A percentile compares a stretch with the other conserved stretches of the same genome.
Conservation (phyloP, 2,329 filamentous ascomycete genomes). For the Apiospora arundinis region DNA sequence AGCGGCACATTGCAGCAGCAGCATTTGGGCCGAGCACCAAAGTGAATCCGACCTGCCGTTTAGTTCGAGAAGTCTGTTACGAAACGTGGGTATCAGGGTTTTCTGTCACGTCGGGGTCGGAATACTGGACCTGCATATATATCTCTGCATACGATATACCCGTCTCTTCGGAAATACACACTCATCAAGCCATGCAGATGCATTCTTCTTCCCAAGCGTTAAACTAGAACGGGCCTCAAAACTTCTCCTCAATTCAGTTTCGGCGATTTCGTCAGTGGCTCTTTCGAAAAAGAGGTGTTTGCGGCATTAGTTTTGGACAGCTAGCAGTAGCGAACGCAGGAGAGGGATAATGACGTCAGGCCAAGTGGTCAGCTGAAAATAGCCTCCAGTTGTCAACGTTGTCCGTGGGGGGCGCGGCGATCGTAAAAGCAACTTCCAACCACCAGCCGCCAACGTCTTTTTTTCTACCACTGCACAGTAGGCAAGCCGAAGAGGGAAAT, state of each 20-base stretch:
- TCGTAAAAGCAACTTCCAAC: background rate
- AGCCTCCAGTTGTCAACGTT: slow-evolving; percentile 8
- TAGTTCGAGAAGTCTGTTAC: background rate
- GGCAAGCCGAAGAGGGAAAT: background rate
- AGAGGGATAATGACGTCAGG: slow-evolving; percentile 4
- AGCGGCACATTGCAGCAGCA: slow-evolving; percentile 6
- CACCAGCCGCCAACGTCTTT: background rate
- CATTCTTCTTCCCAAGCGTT: background rate
- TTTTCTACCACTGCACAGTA: background rate
- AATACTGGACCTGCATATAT: slow-evolving; percentile 1
- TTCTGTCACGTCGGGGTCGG: background rate
- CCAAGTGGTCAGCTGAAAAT: slow-evolving; percentile 4
- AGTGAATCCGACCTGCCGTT: background rate
- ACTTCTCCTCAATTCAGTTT: background rate
- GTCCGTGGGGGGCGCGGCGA: background rate
- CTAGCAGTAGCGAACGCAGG: background rate
- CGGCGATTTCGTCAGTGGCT: slow-evolving; percentile 16
- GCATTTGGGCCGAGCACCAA: background rate
- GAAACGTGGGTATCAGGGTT: background rate
- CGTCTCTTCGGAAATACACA: background rate
- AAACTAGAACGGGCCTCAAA: background rate
- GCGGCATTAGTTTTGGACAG: background rate
- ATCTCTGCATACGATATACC: background rate
- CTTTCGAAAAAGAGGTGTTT: background rate
- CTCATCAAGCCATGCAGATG: background rate